Evolutionary conservation across 306 rosid genomes (phyloP), one percentile per base, ranked within the genome.

Genomic region (Quercus engelmannii): DNA sequence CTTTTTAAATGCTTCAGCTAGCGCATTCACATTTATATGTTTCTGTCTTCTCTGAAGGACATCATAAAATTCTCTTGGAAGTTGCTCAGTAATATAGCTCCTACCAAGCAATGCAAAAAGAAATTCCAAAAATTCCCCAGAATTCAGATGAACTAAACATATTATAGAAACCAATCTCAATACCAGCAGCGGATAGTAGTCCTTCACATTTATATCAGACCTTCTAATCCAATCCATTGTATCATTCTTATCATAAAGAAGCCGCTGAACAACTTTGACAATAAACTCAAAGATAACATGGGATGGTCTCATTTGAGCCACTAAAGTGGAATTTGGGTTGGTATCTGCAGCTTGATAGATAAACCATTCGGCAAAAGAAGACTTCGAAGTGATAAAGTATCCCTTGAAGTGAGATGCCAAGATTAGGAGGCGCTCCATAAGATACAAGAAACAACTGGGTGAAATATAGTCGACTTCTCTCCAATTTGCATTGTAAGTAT

Each of bases 291-390:
- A 56, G 49, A 71, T 23, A 3, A 6, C 62, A 8, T 72, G 46
- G 31, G 28, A 4, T 14, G 13, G 74, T 20, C 3, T 54, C 14
- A 30, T 56, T 43, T 54, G 31, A 52, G 55, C 21, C 54, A 3
- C 54, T 49, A 49, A 49, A 73, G 58, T 74, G 78, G 69, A 62
- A 78, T 78, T 67, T 38, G 61, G 21, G 55, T 20, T 58, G n/a
- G 82, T 54, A 55, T 71, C 76, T 30, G 74, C 87, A 54, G 80
- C 80, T 23, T 79, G 83, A 79, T 59, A 63, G 54, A 83, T 79
- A 17, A 93, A 81, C 98, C 94, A 93, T 63, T 93, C 97, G 52
- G 73, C 54, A 65, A 91, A 90, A 58, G 85, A 84, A 51, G 94
- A 83, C 74, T 85, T 86, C 26, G 97, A 80, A 21, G 92, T 82